Base-by-base conservation (phyloP, 2,329 filamentous ascomycete genomes). In the Triangularia setosa region DNA sequence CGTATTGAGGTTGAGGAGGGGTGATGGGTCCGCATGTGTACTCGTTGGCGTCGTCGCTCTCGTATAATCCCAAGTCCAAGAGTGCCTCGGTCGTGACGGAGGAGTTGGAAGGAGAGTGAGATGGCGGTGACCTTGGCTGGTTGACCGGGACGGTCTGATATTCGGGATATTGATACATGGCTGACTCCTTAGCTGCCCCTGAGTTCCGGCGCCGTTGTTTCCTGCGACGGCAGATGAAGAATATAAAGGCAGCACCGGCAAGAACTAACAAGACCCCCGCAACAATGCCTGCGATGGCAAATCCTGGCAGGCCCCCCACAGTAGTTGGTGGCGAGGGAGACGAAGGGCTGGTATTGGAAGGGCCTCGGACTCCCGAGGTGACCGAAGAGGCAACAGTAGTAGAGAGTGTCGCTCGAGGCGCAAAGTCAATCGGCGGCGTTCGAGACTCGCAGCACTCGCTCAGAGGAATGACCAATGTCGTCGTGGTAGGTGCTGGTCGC, bases 1-100 rank as follows among this genome's bases (percentile, higher is more conserved):
- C 25, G 1, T 12, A 8, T 2, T 16, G 58, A 21, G 48, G 54
- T 18, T 48, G 58, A 18, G 23, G 18, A 40, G 48, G 60, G 3
- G 63, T 12, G 21, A 44, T 27, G 5, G 40, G 18, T 21, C n/a
- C n/a, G 6, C 12, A 48, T 30, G 40, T n/a, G 16, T 60, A 30
- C 2, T 40, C 58, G 8, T 60, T 60, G 44, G 40, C 60, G 7
- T 60, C 14, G 28, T 60, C 54, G 14, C 61, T 60, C 21, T 5
- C 53, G 27, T 33, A 35, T 28, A 62, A 57, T 0, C 61, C 61
- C 3, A 65, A 35, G 23, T 67, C 65, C 1, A 62, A 11, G 1
- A 67, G 54, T 2, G 60, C 61, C 58, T 48, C 58, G 7, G 64
- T 61, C 2, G 63, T 65, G 12, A 67, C 25, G 5, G 65, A 65